A percentile compares a stretch with the other conserved stretches of the same genome.
Conservation (phyloP, 768 basidiomycete genomes). For the Tulasnella sp. region DNA sequence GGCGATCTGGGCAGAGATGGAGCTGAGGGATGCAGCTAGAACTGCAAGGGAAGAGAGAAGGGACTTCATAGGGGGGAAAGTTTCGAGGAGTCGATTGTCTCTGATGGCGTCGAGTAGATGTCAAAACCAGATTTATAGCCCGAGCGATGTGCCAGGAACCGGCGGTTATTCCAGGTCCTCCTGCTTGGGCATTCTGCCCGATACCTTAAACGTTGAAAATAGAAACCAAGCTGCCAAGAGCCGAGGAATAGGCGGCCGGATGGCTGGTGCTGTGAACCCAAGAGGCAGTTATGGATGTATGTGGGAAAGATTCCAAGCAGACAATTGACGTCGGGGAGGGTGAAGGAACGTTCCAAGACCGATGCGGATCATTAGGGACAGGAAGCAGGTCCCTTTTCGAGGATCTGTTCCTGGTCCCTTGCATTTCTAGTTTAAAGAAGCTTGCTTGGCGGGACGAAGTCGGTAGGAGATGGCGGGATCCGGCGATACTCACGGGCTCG, state of each 20-base stretch:
- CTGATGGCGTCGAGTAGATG: background rate
- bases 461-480: background rate
- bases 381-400: background rate
- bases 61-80: constrained; percentile 12
- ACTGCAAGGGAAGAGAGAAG: constrained; percentile 4
- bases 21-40: background rate
- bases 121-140: background rate
- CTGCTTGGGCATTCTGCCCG: constrained; percentile 5
- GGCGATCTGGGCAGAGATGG: background rate
- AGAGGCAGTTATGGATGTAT: background rate
- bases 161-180: background rate
- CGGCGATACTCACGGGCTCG: constrained; percentile 2
- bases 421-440: background rate
- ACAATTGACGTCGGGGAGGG: background rate
- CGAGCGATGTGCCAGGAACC: background rate
- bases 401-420: background rate
- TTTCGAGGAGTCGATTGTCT: background rate
- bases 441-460: background rate
- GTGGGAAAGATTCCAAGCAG: background rate
- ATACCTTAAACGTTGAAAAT: background rate
- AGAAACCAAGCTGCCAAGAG: background rate
- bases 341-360: background rate
- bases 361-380: constrained; percentile 15
- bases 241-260: background rate
- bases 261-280: background rate